These are phyloP conservation scores for Mortierella sp. DNA, from an alignment of 371 early-diverging fungal species.

Conservation along the genomic window DNA sequence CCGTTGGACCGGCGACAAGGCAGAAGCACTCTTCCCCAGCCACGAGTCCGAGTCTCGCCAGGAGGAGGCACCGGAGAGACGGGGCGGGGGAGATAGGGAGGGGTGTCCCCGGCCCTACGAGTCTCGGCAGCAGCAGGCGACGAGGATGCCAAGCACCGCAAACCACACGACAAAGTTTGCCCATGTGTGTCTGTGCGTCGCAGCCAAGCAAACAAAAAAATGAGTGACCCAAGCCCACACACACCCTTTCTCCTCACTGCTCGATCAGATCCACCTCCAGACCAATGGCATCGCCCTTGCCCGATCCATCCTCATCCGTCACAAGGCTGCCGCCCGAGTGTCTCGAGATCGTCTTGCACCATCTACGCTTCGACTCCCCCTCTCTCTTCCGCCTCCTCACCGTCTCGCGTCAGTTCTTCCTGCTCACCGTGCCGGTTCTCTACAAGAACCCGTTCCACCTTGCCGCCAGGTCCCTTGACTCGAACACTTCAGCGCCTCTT, in stretches of 20 bases:
- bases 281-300: neutral
- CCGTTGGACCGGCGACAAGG: no score
- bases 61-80: no score
- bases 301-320: neutral
- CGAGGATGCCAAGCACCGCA: no score
- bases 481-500: neutral
- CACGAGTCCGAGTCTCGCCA: no score
- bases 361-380: constrained; percentile 24
- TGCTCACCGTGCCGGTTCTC: constrained; percentile 35
- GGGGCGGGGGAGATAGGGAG: no score
- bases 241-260: neutral
- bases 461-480: constrained; percentile 9
- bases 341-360: constrained; percentile 38
- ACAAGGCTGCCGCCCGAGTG: constrained; percentile 33
- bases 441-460: constrained; percentile 44
- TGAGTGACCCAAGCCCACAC: neutral
- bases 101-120: no score
- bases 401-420: constrained; percentile 38
- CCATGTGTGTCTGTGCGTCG: no score
- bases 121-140: no score
- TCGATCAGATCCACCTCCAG: neutral
- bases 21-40: no score
- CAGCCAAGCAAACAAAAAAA: neutral
- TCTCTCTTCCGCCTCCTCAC: constrained; percentile 27
- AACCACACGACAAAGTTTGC: no score